Evolutionary conservation across 345 rosid genomes (phyloP), one percentile per base, ranked within the genome.

Genomic region (Brassica rapa): DNA sequence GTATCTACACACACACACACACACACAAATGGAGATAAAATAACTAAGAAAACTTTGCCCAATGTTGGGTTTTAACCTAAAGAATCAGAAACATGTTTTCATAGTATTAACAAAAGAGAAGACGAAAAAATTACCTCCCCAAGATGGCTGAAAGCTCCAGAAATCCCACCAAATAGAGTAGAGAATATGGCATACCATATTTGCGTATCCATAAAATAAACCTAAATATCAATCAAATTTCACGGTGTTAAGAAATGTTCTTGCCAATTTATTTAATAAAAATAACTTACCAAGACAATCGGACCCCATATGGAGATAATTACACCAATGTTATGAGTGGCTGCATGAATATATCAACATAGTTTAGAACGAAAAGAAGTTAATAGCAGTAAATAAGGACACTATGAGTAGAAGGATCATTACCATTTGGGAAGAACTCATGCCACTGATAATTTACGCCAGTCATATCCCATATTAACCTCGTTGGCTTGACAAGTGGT

Each of bases 151-250:
- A 93, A 87, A 71, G 98, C 98, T 83, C 99, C 99, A 84, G 77
- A 85, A 72, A 95, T 91, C 71, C 99, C 98, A 63, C 99, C 99
- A 86, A 90, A 89, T 32, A 95, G 88, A 66, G 98, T 95, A 49
- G 94, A 91, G 80, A 86, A 95, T 84, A 95, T 95, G 83, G 97
- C 86, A 82, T 95, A 95, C 99, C 99, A 95, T 85, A 95, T 93
- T 89, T 95, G 99, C 15, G 88, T 77, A 84, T 95, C 99, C 96
- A 89, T 86, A 70, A 91, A 95, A 83, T 95, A 95, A 75, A 95
- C 99, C 98, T 95, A 77, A 59, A 59, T 12, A 66, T 41, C 63
- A 70, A 81, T 79, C 25, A 74, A 74, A 77, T 68, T 59, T 62
- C 66, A 70, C 68, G 66, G 23, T 27, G 59, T 32, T 64, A 77